phyloP scores from a whole-genome alignment of 306 rosid genomes.

The Arachis stenosperma region DNA sequence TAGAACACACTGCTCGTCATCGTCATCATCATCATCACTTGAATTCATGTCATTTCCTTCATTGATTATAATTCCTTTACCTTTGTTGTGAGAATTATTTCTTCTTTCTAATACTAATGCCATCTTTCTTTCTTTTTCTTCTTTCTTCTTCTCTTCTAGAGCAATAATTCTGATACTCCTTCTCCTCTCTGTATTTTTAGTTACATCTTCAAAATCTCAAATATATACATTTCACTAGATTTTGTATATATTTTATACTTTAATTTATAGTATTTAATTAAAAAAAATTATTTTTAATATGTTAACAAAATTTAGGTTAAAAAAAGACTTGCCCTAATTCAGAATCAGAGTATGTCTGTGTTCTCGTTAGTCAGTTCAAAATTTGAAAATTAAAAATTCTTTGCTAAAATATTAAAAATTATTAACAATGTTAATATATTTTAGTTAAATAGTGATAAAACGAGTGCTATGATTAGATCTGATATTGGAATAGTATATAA shows the following conservation, averaged over 20 bases:
- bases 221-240: neutral
- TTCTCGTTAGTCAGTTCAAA: too few species aligned
- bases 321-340: too few species aligned
- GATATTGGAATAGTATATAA: too few species aligned
- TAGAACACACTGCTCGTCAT: conserved; percentile 7
- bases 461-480: too few species aligned
- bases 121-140: conserved; percentile 17
- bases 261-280: neutral
- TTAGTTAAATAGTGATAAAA: too few species aligned
- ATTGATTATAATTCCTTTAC: conserved; percentile 15
- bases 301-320: too few species aligned
- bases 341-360: too few species aligned
- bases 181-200: conserved; percentile 9
- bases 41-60: neutral
- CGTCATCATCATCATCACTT: neutral
- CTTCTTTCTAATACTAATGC: neutral
- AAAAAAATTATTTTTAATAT: too few species aligned
- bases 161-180: conserved; percentile 45
- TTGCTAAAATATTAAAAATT: too few species aligned
- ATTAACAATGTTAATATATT: too few species aligned
- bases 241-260: neutral
- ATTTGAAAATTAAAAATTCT: too few species aligned
- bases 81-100: neutral
- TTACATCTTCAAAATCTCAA: conserved; percentile 12
- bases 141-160: conserved; percentile 32